Evolutionary conservation across 129 eudicot genomes (phyloP), one percentile per base, ranked within the genome.

Genomic region (Silybum marianum): DNA sequence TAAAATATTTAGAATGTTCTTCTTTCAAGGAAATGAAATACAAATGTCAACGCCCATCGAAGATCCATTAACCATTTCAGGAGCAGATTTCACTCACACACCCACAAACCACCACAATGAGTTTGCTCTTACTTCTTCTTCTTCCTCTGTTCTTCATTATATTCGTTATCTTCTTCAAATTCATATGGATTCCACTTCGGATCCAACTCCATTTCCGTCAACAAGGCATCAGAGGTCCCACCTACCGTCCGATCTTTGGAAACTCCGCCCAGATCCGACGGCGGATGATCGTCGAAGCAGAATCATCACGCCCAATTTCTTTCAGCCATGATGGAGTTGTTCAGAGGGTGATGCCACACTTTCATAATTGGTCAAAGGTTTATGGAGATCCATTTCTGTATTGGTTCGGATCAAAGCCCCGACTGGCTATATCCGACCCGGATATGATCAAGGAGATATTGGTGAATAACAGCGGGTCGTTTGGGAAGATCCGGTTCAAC

Each of bases 331-430:
- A 89, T 18, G 78, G 28, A 26, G 86, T 92, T 23, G 89, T 84
- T 19, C 72, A 77, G 71, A 80, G 96, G 73, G 98, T 88, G 67
- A 83, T 87, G 84, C 98, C 98, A 46, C 92, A 92, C 65, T 90
- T 87, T n/a, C 39, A 75, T 80, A 87, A 87, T 28, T 94, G 97
- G 98, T 92, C 98, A 21, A 89, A 71, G 83, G 78, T 77, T 0
- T 88, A 94, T 34, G 97, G 98, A 21, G 90, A 85, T 72, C 83
- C 82, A 24, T 90, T 94, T 60, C 72, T 94, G 48, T 92, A 90
- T 39, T 94, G 98, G 98, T 94, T 94, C 73, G 98, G 98, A 74
- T 74, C 92, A 8, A 89, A 72, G 75, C 89, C 92, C 34, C 69
- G 93, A 38, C 25, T 94, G 71, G 98, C 96, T 11, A 8, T 92